Conservation (phyloP, 495 filamentous ascomycete species). For the Aspergillus avenaceus region DNA sequence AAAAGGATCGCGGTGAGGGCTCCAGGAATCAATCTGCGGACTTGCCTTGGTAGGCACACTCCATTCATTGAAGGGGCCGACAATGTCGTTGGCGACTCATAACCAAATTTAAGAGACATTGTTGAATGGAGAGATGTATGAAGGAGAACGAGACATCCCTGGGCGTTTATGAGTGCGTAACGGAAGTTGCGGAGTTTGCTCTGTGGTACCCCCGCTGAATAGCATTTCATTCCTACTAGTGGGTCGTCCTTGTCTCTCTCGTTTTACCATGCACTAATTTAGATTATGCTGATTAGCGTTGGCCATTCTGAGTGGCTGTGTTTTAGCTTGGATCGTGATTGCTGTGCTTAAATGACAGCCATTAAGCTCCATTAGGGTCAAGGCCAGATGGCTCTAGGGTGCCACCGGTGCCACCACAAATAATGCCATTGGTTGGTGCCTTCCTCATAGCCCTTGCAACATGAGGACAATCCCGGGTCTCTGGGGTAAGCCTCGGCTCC, state of each 20-base stretch:
- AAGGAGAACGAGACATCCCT: not conserved
- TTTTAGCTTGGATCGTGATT: not conserved
- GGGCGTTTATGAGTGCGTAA: not conserved
- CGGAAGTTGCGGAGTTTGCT: not conserved
- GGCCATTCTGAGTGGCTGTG: not conserved
- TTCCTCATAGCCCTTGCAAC: not conserved
- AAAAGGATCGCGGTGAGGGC: constrained; percentile 28
- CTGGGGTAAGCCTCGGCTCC: constrained; percentile 5
- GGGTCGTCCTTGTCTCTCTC: not conserved
- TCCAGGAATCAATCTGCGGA: constrained; percentile 18
- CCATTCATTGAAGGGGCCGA: not conserved
- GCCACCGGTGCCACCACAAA: not conserved
- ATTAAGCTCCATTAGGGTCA: not conserved
- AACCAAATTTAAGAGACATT: not conserved
- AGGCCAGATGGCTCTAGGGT: not conserved
- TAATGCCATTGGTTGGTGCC: not conserved
- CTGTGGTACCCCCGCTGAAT: not conserved
- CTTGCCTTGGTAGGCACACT: constrained; percentile 13
- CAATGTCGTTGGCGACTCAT: not conserved
- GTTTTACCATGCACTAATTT: not conserved
- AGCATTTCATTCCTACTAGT: not conserved
- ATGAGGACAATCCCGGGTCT: not conserved
- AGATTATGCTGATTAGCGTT: not conserved
- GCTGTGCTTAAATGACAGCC: not conserved
- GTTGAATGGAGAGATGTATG: not conserved